Conservation (phyloP, 192 early-diverging fungal species). For the Mortierella claussenii region DNA sequence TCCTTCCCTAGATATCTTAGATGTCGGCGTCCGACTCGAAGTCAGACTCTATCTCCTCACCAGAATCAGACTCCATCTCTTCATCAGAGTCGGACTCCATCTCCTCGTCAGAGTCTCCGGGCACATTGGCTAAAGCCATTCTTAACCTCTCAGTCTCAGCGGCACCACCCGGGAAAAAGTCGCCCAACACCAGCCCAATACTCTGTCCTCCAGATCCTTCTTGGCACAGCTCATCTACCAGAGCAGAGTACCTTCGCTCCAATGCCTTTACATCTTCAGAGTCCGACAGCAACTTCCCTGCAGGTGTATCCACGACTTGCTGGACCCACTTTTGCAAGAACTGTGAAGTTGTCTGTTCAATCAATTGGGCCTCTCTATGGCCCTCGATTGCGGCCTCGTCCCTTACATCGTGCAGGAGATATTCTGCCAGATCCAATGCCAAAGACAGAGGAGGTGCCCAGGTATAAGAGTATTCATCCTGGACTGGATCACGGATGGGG, state of each 20-base stretch:
- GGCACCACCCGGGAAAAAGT: slow-evolving; percentile 41
- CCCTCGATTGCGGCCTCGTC: slow-evolving; percentile 40
- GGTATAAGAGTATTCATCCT: slow-evolving; percentile 2
- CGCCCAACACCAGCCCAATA: slow-evolving; percentile 21
- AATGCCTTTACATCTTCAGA: slow-evolving; percentile 14
- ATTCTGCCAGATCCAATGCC: slow-evolving; percentile 39
- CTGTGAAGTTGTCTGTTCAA: slow-evolving; percentile 21
- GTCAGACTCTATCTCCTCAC: too few species aligned
- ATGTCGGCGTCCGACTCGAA: too few species aligned
- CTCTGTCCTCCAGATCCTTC: slow-evolving; percentile 50
- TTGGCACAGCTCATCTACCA: slow-evolving; percentile 33
- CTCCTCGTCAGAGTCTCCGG: too few species aligned
- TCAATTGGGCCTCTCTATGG: slow-evolving; percentile 33
- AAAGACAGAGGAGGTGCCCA: slow-evolving; percentile 38
- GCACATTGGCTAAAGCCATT: too few species aligned
- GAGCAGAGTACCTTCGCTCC: slow-evolving; percentile 4
- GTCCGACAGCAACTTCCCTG: slow-evolving; percentile 25
- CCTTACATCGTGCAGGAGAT: slow-evolving; percentile 31
- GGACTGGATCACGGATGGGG: background rate
- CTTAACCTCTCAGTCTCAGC: too few species aligned
- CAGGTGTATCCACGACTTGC: background rate
- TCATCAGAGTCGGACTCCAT: too few species aligned
- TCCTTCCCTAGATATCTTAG: too few species aligned
- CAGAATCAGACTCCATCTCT: too few species aligned
- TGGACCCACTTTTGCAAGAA: slow-evolving; percentile 26